Conservation (phyloP, 768 basidiomycete genomes). For the Rhizopogon vinicolor region DNA sequence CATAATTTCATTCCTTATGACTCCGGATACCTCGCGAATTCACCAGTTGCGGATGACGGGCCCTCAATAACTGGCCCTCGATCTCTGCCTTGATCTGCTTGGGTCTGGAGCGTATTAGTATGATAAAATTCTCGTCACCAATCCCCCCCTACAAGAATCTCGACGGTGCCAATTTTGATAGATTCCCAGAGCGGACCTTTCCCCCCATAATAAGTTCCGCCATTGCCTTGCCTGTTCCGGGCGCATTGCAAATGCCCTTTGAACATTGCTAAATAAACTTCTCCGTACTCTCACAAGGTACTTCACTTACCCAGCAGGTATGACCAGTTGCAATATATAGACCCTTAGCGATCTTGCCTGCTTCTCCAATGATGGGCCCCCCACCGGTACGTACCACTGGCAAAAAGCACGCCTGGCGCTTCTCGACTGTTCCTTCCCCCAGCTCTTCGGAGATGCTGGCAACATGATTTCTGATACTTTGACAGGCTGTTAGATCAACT, state of each 20-base stretch:
- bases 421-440: slow-evolving; percentile 46
- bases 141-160: slow-evolving; percentile 23
- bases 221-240: slow-evolving; percentile 75
- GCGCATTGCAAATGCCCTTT: slow-evolving; percentile 78
- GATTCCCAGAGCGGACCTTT: slow-evolving; percentile 49
- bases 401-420: slow-evolving; percentile 72
- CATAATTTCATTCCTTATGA: too few relatives aligned
- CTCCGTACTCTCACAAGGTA: background rate
- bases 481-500: slow-evolving; percentile 53
- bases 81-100: too few relatives aligned
- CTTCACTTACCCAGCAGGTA: slow-evolving; percentile 63
- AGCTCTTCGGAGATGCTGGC: slow-evolving; percentile 56
- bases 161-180: slow-evolving; percentile 43
- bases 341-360: slow-evolving; percentile 49
- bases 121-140: background rate
- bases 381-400: slow-evolving; percentile 56
- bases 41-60: too few relatives aligned
- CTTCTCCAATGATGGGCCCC: slow-evolving; percentile 71
- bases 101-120: background rate
- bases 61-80: too few relatives aligned
- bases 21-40: too few relatives aligned
- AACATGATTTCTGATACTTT: slow-evolving; percentile 51
- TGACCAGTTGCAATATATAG: slow-evolving; percentile 75
- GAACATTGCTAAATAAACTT: slow-evolving; percentile 3
- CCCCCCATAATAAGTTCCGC: slow-evolving; percentile 71